Evolutionary conservation across 2,329 filamentous ascomycete species (phyloP).

Genomic region (Fusarium hostae): DNA sequence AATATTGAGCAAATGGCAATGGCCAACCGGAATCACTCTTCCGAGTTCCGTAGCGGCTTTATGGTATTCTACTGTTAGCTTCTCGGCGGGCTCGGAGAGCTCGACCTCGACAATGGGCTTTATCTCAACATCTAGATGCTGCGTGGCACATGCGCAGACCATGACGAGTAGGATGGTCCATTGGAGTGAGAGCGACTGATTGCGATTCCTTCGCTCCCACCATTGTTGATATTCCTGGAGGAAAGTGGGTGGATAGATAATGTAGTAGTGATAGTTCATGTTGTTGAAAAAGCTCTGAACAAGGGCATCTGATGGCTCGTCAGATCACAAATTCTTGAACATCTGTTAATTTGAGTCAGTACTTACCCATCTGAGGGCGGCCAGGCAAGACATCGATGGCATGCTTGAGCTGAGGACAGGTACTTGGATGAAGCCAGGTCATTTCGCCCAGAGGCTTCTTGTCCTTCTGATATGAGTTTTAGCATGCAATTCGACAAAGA

Average conservation of each 20-base stretch:
- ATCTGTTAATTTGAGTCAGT: too few relatives aligned
- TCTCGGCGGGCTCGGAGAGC: conserved; percentile 41
- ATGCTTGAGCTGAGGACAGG: conserved; percentile 47
- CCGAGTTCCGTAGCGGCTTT: conserved; percentile 47
- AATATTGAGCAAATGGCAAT: conserved; percentile 48
- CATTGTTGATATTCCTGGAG: conserved; percentile 50
- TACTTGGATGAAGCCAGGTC: conserved; percentile 29
- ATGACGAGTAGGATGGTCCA: conserved; percentile 53
- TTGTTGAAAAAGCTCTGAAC: conserved; percentile 51
- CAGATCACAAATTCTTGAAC: neutral
- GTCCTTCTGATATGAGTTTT: conserved; percentile 6
- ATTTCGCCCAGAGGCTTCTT: conserved; percentile 31
- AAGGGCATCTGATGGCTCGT: conserved; percentile 44
- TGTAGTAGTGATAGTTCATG: conserved; percentile 53
- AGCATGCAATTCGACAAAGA: neutral
- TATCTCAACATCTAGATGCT: conserved; percentile 47
- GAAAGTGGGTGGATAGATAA: conserved; percentile 50
- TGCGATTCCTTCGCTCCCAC: conserved; percentile 46
- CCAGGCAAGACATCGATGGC: conserved; percentile 48
- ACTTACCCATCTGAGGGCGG: conserved; percentile 49
- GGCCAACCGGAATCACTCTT: conserved; percentile 47
- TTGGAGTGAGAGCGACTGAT: conserved; percentile 46
- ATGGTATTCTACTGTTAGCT: conserved; percentile 48
- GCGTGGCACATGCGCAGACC: conserved; percentile 51
- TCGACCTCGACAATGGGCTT: conserved; percentile 46